Evolutionary conservation across 2,329 filamentous ascomycete species (phyloP), one percentile per base, ranked within the genome.

Genomic region (Alternaria sp.): DNA sequence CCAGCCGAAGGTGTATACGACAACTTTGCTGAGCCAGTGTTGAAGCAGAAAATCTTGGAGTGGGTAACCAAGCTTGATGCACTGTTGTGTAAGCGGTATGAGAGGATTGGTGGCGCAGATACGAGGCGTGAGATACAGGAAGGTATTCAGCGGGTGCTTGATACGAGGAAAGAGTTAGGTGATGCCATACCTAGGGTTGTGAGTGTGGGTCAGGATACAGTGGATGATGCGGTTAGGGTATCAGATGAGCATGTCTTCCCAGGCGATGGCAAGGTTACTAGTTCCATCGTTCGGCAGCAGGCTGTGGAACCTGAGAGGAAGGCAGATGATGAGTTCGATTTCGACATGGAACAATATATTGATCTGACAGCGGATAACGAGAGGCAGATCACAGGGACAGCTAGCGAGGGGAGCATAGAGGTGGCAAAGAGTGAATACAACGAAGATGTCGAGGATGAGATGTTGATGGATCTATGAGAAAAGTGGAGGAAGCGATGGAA

Each of bases 401-500:
- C 38, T 59, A 11, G 46, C 56, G 14, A 39, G 34, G 12, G 53
- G 54, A 9, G 12, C 6, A 41, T 53, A 14, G 34, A 57, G 5
- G 60, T 61, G 16, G 54, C 14, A 2, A 22, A 47, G 3, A 53
- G 55, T 14, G 54, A 59, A 5, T 62, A 46, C 38, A 54, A 46
- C 3, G 59, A 63, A 16, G 62, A 51, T n/a, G 47, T 67, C 3
- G 69, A 69, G 3, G 71, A 74, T 32, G 71, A 72, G 3, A 74
- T 73, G 71, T 53, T 74, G 58, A 62, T 73, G 68, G 70, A 70
- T 42, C 9, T 68, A 16, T 71, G 28, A 61, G 39, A 24, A 1
- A 20, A 18, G 28, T 34, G 42, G 38, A 24, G 16, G 20, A 30
- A n/a, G 20, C 5, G 14, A 44, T 34, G 7, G 26, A 22, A 48